These are phyloP conservation scores for Brassica juncea DNA, from an alignment of 345 rosid species.

Conservation along the genomic window DNA sequence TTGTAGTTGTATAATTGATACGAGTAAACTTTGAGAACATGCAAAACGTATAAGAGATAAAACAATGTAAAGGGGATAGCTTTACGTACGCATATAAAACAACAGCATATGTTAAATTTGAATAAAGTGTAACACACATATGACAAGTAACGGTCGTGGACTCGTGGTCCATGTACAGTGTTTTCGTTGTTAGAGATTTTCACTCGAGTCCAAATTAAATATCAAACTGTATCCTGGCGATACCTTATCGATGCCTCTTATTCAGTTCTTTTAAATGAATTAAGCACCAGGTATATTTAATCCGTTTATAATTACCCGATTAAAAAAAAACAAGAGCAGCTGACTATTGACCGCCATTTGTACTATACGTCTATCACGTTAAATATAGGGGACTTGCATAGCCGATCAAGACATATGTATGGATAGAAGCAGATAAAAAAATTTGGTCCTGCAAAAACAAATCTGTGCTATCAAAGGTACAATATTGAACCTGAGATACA, in stretches of 20 bases:
- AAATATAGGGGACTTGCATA: background rate
- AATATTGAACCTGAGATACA: too few relatives aligned
- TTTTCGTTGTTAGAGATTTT: background rate
- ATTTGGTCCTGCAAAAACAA: background rate
- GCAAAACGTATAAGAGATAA: background rate
- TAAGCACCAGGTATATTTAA: background rate
- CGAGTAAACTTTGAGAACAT: background rate
- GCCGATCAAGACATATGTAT: too few relatives aligned
- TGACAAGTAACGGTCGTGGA: background rate
- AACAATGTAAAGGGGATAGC: background rate
- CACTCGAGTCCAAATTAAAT: background rate
- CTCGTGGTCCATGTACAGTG: background rate
- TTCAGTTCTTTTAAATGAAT: background rate
- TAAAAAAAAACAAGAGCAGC: background rate
- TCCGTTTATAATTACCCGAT: background rate
- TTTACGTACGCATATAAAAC: background rate
- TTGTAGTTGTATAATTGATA: background rate
- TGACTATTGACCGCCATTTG: slow-evolving; percentile 22
- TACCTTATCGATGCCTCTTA: background rate
- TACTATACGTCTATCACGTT: slow-evolving; percentile 5
- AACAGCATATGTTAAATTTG: slow-evolving; percentile 4
- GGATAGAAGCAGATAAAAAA: background rate
- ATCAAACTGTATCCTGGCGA: background rate
- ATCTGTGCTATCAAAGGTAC: too few relatives aligned
- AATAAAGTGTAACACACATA: background rate